Evolutionary conservation across 805 yeast species (phyloP).

Genomic region (Saccharomycopsis fermentans): DNA sequence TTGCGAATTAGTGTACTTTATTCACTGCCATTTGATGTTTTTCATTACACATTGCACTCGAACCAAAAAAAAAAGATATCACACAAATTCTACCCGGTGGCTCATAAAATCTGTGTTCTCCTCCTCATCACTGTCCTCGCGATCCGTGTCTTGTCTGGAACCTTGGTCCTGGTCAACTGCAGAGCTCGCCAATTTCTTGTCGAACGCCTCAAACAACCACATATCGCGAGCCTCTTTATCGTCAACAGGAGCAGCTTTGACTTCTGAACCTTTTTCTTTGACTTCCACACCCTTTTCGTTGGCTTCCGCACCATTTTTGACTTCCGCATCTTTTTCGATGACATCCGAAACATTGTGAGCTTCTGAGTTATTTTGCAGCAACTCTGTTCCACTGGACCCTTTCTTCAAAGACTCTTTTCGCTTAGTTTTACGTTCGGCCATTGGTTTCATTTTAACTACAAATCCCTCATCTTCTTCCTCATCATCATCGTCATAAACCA

Average conservation of each 20-base stretch:
- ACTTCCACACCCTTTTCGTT: too few species aligned
- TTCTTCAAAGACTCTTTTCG: too few species aligned
- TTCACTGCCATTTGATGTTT: too few species aligned
- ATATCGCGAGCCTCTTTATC: not conserved
- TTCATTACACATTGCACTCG: too few species aligned
- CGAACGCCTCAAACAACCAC: not conserved
- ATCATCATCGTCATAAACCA: conserved; percentile 14
- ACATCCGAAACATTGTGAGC: not conserved
- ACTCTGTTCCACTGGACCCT: too few species aligned
- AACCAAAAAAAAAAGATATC: too few species aligned
- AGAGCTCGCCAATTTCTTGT: not conserved
- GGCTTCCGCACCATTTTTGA: too few species aligned
- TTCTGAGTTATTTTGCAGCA: conserved; percentile 6
- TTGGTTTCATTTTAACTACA: conserved; percentile 1
- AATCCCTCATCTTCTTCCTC: conserved; percentile 15
- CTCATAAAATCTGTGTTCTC: conserved; percentile 9
- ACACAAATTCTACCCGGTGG: conserved; percentile 6
- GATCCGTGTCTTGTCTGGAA: not conserved
- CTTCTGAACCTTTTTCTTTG: too few species aligned
- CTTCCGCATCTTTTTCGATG: too few species aligned
- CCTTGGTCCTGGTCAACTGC: too few species aligned
- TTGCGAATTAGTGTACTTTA: too few species aligned
- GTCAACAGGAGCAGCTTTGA: not conserved
- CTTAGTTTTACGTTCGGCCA: conserved; percentile 30
- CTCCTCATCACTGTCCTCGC: conserved; percentile 7